Base-by-base conservation (phyloP, 106 monocot species). In the Gastrodia elata region DNA sequence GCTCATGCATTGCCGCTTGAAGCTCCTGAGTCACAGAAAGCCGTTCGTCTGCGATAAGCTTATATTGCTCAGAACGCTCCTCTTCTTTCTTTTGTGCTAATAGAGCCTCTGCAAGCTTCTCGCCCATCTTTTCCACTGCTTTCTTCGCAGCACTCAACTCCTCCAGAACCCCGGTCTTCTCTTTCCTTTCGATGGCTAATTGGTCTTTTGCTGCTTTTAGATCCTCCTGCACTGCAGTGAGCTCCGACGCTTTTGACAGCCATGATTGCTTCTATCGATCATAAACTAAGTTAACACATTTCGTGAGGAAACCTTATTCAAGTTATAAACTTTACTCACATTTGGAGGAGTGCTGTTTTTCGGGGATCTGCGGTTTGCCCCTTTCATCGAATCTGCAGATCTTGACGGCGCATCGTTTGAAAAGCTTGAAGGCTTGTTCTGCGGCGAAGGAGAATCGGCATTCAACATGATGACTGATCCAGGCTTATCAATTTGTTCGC, bases 151-250 rank as follows among this genome's bases (percentile, higher is more conserved):
- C 77, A 37, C 84, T 79, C 78, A 97, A 68, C 68, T 93, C 96
- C 49, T 84, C 84, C 18, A 84, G 43, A 43, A 76, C 78, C 1
- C 56, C 77, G 48, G 73, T 49, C 64, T 83, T 92, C 84, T 93
- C 96, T 32, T 75, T 72, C 75, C 83, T 82, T 4, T 71, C 72
- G 56, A 64, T 46, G 22, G 79, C 80, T 43, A 97, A 70, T 25
- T 76, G 86, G 71, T 93, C 96, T 75, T 87, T 88, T 13, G 84
- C 82, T 64, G 83, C 86, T 84, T 85, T 90, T 32, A 97, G 78
- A 4, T 97, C 90, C 65, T 92, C 82, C 59, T 84, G 80, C 18
- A 64, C 83, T 2, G 68, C 7, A 65, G 25, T 70, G 10, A 84
- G 72, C 58, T 88, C 91, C 2, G 80, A 71, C 18, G 24, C 83